phyloP scores from a whole-genome alignment of 441 rosid genomes.

The Adansonia rubrostipa region DNA sequence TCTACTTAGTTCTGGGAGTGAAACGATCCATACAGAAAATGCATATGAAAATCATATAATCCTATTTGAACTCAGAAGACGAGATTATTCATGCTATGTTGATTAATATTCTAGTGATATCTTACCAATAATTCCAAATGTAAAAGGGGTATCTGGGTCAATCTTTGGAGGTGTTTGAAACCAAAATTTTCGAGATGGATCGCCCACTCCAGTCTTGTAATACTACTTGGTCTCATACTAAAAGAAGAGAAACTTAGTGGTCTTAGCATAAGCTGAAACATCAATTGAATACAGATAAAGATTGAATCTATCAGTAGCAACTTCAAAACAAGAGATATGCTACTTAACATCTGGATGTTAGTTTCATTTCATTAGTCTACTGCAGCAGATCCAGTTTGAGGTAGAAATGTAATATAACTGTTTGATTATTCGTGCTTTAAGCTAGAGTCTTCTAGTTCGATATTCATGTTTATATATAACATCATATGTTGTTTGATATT shows the following conservation, averaged over 20 bases:
- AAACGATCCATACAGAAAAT: not conserved
- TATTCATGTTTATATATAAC: constrained; percentile 10
- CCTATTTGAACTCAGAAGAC: not conserved
- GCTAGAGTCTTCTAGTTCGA: not conserved
- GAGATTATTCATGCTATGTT: not conserved
- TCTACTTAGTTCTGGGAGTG: not conserved
- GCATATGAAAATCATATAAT: not conserved
- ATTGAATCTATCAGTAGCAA: not conserved
- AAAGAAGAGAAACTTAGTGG: constrained; percentile 11
- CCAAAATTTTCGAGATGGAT: constrained; percentile 64
- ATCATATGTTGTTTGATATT: constrained; percentile 23
- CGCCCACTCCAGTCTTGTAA: constrained; percentile 64
- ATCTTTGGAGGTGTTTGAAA: constrained; percentile 68
- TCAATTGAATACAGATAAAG: not conserved
- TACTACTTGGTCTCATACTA: constrained; percentile 68
- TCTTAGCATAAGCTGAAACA: constrained; percentile 6
- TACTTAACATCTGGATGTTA: not conserved
- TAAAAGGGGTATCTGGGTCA: constrained; percentile 62
- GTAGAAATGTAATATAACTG: not conserved
- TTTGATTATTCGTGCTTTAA: not conserved
- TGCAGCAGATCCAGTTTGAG: constrained; percentile 8
- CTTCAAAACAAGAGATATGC: constrained; percentile 1
- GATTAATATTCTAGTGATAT: constrained; percentile 9
- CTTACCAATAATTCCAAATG: constrained; percentile 76
- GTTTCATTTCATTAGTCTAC: not conserved